A percentile compares a stretch with the other conserved stretches of the same genome.
Evolutionary conservation across 495 filamentous ascomycete species (phyloP).

Genomic region (Gamarada debralockiae): DNA sequence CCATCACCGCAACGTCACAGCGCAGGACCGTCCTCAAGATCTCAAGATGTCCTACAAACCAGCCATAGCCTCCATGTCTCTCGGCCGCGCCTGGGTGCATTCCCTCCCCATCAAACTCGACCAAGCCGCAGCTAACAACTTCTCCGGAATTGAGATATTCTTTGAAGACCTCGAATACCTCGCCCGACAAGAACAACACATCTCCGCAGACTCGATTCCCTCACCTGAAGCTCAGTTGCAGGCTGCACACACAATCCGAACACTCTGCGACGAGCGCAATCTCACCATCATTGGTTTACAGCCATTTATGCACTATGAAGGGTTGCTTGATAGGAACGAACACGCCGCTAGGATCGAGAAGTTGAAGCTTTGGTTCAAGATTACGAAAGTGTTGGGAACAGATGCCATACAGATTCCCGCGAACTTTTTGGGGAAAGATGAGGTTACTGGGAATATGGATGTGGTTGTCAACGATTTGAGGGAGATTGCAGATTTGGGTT

Average conservation of each 20-base stretch:
- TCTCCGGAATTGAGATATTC: constrained; percentile 72
- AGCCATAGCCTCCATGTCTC: constrained; percentile 17
- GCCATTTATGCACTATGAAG: constrained; percentile 78
- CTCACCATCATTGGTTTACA: constrained; percentile 69
- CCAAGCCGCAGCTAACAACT: constrained; percentile 59
- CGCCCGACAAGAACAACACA: constrained; percentile 34
- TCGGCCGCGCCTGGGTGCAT: constrained; percentile 46
- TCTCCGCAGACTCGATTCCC: constrained; percentile 22
- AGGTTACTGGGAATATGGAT: constrained; percentile 52
- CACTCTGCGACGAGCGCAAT: constrained; percentile 51
- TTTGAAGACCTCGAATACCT: constrained; percentile 70
- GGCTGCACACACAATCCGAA: constrained; percentile 51
- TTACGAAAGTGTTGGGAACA: constrained; percentile 60
- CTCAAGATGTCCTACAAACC: constrained; percentile 13
- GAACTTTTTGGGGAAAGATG: constrained; percentile 50
- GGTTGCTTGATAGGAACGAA: constrained; percentile 58
- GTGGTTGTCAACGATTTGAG: constrained; percentile 62
- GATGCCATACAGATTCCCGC: constrained; percentile 73
- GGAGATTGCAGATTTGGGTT: constrained; percentile 62
- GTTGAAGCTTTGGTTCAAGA: constrained; percentile 63
- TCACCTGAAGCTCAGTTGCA: constrained; percentile 39
- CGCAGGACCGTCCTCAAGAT: too few species aligned
- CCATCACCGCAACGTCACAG: too few species aligned
- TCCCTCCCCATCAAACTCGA: constrained; percentile 60
- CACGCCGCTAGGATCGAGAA: constrained; percentile 58